Evolutionary conservation across 306 rosid genomes (phyloP).

Genomic region (Quercus dentata): DNA sequence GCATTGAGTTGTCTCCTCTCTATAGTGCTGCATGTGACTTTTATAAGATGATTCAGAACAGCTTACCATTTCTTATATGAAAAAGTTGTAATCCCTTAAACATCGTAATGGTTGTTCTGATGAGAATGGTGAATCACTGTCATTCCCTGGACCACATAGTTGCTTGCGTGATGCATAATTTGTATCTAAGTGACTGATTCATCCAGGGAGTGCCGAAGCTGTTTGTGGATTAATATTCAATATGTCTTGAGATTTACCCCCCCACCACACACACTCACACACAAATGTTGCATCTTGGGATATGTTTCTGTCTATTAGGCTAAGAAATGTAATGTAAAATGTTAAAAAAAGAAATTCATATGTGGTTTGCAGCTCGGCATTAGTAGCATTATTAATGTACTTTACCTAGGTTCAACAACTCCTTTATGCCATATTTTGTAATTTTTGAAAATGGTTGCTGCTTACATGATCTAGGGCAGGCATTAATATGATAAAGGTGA

Average conservation of each 20-base stretch:
- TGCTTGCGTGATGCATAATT: not conserved
- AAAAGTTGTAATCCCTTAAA: not conserved
- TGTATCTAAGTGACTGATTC: not conserved
- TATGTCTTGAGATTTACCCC: too few species aligned
- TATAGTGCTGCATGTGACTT: not conserved
- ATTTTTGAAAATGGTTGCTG: too few species aligned
- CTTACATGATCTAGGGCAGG: too few species aligned
- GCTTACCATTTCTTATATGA: not conserved
- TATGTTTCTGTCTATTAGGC: not conserved
- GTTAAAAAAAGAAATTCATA: not conserved
- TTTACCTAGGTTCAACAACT: not conserved
- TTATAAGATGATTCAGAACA: not conserved
- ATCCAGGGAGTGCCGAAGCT: not conserved
- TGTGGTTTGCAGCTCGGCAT: not conserved
- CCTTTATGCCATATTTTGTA: too few species aligned
- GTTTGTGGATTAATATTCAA: not conserved
- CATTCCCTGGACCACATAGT: not conserved
- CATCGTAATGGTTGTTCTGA: not conserved
- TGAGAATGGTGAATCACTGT: not conserved
- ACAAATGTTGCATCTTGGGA: not conserved
- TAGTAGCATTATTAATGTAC: not conserved
- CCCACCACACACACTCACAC: too few species aligned
- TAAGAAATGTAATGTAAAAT: too few species aligned
- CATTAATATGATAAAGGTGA: not conserved
- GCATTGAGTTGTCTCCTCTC: not conserved